phyloP scores from a whole-genome alignment of 306 rosid species.

The Quercus rubra region DNA sequence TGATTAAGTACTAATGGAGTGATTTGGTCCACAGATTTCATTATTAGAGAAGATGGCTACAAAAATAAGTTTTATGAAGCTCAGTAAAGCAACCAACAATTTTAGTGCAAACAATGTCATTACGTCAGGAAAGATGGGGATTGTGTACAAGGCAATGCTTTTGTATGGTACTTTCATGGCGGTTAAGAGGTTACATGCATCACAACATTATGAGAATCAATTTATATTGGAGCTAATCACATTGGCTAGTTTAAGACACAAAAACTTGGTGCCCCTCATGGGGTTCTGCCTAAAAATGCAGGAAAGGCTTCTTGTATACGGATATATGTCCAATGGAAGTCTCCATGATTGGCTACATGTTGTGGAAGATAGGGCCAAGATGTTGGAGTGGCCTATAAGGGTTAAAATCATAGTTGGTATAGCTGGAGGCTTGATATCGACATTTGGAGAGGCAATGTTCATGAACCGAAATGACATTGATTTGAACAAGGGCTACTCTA shows the following conservation, averaged over 20 bases:
- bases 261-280: background rate
- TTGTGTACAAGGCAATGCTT: conserved; percentile 27
- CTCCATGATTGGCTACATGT: conserved; percentile 37
- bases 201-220: background rate
- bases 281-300: conserved; percentile 15
- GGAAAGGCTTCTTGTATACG: conserved; percentile 6
- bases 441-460: conserved; percentile 26
- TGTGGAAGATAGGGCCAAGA: conserved; percentile 10
- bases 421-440: conserved; percentile 35
- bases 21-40: too few species aligned
- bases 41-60: conserved; percentile 11
- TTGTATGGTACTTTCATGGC: conserved; percentile 18
- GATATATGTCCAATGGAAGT: conserved; percentile 23
- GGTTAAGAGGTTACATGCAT: conserved; percentile 23
- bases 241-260: conserved; percentile 21
- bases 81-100: conserved; percentile 19
- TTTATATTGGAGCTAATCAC: conserved; percentile 22
- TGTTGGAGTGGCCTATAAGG: background rate
- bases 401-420: conserved; percentile 32
- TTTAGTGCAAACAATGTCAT: conserved; percentile 29
- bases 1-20: too few species aligned
- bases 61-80: conserved; percentile 20
- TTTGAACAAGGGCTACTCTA: background rate
- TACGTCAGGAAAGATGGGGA: conserved; percentile 33
- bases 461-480: too few species aligned